Evolutionary conservation across 441 rosid genomes (phyloP), one percentile per base, ranked within the genome.

Genomic region (Macaranga tanarius): DNA sequence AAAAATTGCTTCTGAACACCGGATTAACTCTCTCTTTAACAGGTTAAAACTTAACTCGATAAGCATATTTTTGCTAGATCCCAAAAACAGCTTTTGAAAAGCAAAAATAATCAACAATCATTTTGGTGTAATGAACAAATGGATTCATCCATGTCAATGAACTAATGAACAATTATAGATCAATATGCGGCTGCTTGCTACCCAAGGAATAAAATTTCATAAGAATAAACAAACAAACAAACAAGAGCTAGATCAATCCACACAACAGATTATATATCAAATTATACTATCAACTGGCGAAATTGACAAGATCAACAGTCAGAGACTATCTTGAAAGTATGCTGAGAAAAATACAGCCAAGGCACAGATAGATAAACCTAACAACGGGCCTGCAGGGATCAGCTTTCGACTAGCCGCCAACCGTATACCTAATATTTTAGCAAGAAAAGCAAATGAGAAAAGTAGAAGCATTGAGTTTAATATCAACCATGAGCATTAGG

Each of bases 311-410:
- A 6, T 67, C 48, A 19, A 47, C 40, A 52, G 62, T 82, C 80
- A 84, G 70, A 79, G 19, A 52, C 50, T 83, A 79, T 82, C 78
- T 81, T 86, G 86, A 62, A 88, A 68, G 80, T 86, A 88, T 0
- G 90, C 83, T 23, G 86, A 75, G 58, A 73, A 54, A 72, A 86
- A 88, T 67, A 86, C 84, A 55, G 80, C 73, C 77, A 86, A 68
- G 70, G 87, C 87, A 60, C 81, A 73, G 59, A 85, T 26, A 62
- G 96, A 89, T 69, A 92, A 82, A 58, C 83, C 88, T 44, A 92
- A 80, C 42, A 92, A 76, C 28, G 83, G 90, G 13, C 96, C 96
- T 1, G 96, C 78, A 11, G 96, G 97, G 64, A 75, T 79, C 40
- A 75, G 79, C 75, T 90, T 92, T 65, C 83, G 83, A 11, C 92